Evolutionary conservation across 225 moss, liverwort and hornwort species (phyloP), one percentile per base, ranked within the genome.

Genomic region (Physcomitrellopsis africana): DNA sequence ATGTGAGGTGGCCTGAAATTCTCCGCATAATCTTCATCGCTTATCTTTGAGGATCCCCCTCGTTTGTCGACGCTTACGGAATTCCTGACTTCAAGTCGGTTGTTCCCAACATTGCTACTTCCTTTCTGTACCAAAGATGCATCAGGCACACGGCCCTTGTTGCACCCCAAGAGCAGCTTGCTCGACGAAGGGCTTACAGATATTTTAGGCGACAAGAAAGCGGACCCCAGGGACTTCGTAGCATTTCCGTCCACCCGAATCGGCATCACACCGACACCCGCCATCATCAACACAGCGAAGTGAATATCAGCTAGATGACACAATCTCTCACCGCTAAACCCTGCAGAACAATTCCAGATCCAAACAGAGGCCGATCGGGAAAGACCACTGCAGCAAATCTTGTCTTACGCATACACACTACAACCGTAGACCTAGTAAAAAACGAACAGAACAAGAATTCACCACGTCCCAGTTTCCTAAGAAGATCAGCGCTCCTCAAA

Each of bases 1-100:
- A 96, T 82, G 72, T 96, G 95, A 43, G 95, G 90, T 72, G 88
- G 89, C 23, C 67, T 70, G 26, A 93, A 95, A 81, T 82, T 80
- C 63, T 85, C 74, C 60, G 75, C 85, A 49, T 93, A 91, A 67
- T 91, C 69, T 10, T 76, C 85, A 1, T 75, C 79, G 26, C 66
- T 65, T 14, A 70, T 3, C 56, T 32, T 56, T 7, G 61, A 9
- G 42, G 58, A 65, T 1, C 37, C 73, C 24, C 57, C 70, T 62
- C 57, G n/a, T 15, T 15, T 74, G 17, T 67, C 52, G 37, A 73
- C 72, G 73, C 67, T 85, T 11, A 78, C 63, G 37, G 74, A 67
- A 72, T 72, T 85, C 37, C 53, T 58, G 8, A 72, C 75, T 3
- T 18, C 8, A 4, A 61, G 23, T 15, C 67, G 58, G 27, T 13